Evolutionary conservation across 2,329 filamentous ascomycete genomes (phyloP).

Genomic region (Xylariaceae sp.): DNA sequence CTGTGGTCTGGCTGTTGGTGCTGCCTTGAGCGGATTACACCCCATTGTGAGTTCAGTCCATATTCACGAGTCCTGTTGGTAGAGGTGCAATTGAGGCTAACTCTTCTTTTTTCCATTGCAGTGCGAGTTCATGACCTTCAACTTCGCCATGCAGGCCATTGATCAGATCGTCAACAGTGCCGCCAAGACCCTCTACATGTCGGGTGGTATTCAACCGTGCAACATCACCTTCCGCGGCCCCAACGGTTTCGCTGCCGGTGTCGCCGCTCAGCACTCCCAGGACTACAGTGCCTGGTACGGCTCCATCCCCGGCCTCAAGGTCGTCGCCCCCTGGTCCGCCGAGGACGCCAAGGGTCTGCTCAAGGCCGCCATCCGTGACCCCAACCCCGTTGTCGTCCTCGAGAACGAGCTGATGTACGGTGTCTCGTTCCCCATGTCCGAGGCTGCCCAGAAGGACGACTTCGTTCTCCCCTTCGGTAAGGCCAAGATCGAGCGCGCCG

Average conservation of each 20-base stretch:
- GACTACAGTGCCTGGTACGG: constrained; percentile 99
- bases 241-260: constrained; percentile 95
- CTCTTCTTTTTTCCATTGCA: constrained; percentile 32
- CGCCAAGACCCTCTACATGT: constrained; percentile 99
- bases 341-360: constrained; percentile 98
- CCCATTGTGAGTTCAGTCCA: constrained; percentile 67
- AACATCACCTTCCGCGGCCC: constrained; percentile 99
- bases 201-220: constrained; percentile 97
- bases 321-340: constrained; percentile 91
- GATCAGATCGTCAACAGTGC: constrained; percentile 99
- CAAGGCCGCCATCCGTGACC: constrained; percentile 96
- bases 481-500: constrained; percentile 95
- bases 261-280: constrained; percentile 96
- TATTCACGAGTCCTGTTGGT: neutral
- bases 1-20: constrained; percentile 86
- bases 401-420: constrained; percentile 93
- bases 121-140: constrained; percentile 99
- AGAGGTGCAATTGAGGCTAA: neutral
- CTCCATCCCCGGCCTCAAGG: constrained; percentile 95
- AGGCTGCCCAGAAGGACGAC: constrained; percentile 91
- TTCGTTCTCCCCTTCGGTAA: constrained; percentile 98
- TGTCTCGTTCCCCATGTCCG: constrained; percentile 93
- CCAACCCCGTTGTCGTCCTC: constrained; percentile 90
- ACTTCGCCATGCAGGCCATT: constrained; percentile 99
- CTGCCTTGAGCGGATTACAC: constrained; percentile 89